These are phyloP conservation scores for Grosmannia huntii DNA, from an alignment of 2,329 filamentous ascomycete genomes.

Conservation along the genomic window DNA sequence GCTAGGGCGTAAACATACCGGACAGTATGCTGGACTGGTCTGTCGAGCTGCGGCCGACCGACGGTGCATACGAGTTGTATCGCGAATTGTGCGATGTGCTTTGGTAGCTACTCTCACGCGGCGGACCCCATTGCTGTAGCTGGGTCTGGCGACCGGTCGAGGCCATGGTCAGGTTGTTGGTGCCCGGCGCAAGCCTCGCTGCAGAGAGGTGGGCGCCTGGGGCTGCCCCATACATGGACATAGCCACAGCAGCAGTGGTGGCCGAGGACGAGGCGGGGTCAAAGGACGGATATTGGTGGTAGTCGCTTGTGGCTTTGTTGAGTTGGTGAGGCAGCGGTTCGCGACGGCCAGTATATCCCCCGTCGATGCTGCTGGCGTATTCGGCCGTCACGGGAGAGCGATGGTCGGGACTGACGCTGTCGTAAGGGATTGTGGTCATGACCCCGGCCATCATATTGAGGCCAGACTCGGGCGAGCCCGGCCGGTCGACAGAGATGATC, in stretches of 20 bases:
- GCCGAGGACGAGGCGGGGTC: conserved; percentile 32
- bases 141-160: conserved; percentile 58
- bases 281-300: conserved; percentile 76
- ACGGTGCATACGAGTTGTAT: conserved; percentile 51
- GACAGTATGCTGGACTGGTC: conserved; percentile 44
- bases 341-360: conserved; percentile 44
- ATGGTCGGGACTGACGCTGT: conserved; percentile 51
- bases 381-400: conserved; percentile 62
- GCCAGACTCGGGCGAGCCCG: conserved; percentile 49
- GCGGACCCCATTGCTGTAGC: conserved; percentile 64
- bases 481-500: conserved; percentile 56
- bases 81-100: conserved; percentile 40
- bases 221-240: conserved; percentile 15
- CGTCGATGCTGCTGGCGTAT: conserved; percentile 24
- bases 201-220: conserved; percentile 45
- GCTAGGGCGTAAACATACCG: conserved; percentile 25
- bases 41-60: conserved; percentile 42
- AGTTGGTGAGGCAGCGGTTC: conserved; percentile 74
- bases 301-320: conserved; percentile 66
- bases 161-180: conserved; percentile 57
- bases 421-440: conserved; percentile 81
- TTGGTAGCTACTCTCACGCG: conserved; percentile 38
- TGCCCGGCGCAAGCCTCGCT: conserved; percentile 45
- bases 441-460: conserved; percentile 68
- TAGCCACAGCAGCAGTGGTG: conserved; percentile 17